Percentiles rank a stretch among this genome's conserved stretches.
Evolutionary conservation across 345 rosid genomes (phyloP).

Genomic region (Angophora floribunda): DNA sequence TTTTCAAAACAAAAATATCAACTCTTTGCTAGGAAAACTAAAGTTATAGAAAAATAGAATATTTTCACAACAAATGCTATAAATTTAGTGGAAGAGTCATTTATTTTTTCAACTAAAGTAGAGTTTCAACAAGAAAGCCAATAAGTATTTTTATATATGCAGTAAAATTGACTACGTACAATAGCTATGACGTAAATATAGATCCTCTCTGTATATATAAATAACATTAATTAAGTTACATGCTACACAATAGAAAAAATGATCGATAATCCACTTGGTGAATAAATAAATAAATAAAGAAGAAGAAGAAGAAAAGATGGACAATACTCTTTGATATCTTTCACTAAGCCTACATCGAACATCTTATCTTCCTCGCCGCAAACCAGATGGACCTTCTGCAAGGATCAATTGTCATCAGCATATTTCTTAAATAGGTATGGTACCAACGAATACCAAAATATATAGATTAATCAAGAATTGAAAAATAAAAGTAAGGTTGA

Average conservation of each 20-base stretch:
- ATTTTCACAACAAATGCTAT: neutral
- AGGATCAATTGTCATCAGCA: neutral
- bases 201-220: no score
- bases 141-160: no score
- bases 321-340: neutral
- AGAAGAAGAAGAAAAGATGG: neutral
- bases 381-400: constrained; percentile 14
- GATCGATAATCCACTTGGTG: no score
- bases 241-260: neutral
- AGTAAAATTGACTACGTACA: no score
- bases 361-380: constrained; percentile 16
- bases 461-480: neutral
- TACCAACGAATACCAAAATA: neutral
- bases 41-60: neutral
- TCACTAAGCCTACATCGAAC: neutral
- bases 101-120: no score
- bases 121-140: no score
- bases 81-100: neutral
- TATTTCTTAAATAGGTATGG: neutral
- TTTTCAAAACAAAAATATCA: neutral
- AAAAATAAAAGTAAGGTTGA: neutral
- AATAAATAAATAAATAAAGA: neutral
- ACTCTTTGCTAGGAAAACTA: neutral
- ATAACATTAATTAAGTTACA: no score
- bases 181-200: neutral